Percentiles rank a stretch among this genome's conserved stretches.
phyloP scores from a whole-genome alignment of 805 yeast species.

The Metschnikowia reukaufii region DNA sequence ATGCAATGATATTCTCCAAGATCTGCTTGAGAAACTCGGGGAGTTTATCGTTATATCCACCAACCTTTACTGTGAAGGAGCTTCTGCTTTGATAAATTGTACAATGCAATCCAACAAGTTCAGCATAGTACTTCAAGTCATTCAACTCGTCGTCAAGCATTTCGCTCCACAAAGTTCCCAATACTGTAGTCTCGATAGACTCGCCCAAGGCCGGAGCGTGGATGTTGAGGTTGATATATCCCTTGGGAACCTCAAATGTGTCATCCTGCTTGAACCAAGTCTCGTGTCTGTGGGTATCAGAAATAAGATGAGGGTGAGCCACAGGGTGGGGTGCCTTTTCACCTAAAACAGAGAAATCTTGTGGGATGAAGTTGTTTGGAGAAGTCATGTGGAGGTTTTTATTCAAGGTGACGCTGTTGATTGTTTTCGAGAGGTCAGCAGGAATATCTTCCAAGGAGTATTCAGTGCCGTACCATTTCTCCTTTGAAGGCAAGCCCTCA shows the following conservation, averaged over 20 bases:
- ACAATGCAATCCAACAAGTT: conserved; percentile 71
- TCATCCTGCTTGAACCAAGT: conserved; percentile 93
- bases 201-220: conserved; percentile 62
- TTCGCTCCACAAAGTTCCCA: conserved; percentile 64
- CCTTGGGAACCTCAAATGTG: conserved; percentile 85
- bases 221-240: conserved; percentile 62
- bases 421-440: conserved; percentile 30
- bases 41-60: conserved; percentile 85
- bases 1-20: conserved; percentile 50
- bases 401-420: conserved; percentile 29
- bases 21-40: conserved; percentile 61
- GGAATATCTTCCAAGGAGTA: conserved; percentile 53
- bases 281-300: conserved; percentile 49
- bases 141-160: conserved; percentile 72
- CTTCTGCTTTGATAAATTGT: conserved; percentile 60
- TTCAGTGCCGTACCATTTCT: conserved; percentile 91
- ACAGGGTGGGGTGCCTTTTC: conserved; percentile 34
- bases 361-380: conserved; percentile 80
- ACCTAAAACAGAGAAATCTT: conserved; percentile 64
- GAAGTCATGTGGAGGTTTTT: conserved; percentile 58
- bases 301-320: conserved; percentile 62
- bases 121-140: conserved; percentile 80
- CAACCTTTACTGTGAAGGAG: conserved; percentile 62
- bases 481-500: conserved; percentile 48
- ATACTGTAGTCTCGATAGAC: conserved; percentile 57